A percentile compares a stretch with the other conserved stretches of the same genome.
Evolutionary conservation across 2,329 filamentous ascomycete species (phyloP).

Genomic region (Exophiala lecanii-corni): DNA sequence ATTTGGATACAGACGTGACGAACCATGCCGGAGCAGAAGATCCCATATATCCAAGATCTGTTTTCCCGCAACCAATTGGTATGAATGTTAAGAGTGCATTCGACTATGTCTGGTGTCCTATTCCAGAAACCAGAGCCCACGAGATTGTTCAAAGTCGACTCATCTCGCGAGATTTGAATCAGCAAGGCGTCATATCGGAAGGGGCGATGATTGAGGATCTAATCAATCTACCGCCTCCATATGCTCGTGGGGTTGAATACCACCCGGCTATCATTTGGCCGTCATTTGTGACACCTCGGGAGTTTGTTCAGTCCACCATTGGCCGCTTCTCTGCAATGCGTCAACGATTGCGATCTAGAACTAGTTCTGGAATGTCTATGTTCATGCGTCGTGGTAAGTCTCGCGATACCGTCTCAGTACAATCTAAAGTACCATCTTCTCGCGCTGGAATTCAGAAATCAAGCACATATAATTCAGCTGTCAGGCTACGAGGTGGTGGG

Average conservation of each 20-base stretch:
- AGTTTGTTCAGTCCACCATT: not conserved
- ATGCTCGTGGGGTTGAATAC: slow-evolving; percentile 14
- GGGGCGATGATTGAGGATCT: slow-evolving; percentile 17
- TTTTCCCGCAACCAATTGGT: slow-evolving; percentile 12
- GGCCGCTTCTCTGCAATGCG: not conserved
- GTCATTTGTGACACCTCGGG: not conserved
- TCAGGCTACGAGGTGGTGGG: too few relatives aligned
- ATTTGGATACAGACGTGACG: not conserved
- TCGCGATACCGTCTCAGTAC: too few relatives aligned
- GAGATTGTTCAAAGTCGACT: slow-evolving; percentile 20
- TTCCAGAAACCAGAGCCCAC: slow-evolving; percentile 22
- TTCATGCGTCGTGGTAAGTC: not conserved
- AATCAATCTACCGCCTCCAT: slow-evolving; percentile 20
- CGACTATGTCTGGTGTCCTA: slow-evolving; percentile 23
- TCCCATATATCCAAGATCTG: not conserved
- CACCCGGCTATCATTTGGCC: not conserved
- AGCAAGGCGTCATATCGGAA: slow-evolving; percentile 16
- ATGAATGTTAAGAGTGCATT: slow-evolving; percentile 18
- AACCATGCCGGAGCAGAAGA: not conserved
- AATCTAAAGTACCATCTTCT: too few relatives aligned
- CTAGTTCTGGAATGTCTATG: not conserved
- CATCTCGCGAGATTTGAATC: slow-evolving; percentile 19
- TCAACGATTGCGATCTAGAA: not conserved
- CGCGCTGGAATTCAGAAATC: too few relatives aligned
- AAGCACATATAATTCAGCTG: too few relatives aligned